A percentile compares a stretch with the other conserved stretches of the same genome.
phyloP scores from a whole-genome alignment of 2,329 filamentous ascomycete species.

The Claviceps maximensis region DNA sequence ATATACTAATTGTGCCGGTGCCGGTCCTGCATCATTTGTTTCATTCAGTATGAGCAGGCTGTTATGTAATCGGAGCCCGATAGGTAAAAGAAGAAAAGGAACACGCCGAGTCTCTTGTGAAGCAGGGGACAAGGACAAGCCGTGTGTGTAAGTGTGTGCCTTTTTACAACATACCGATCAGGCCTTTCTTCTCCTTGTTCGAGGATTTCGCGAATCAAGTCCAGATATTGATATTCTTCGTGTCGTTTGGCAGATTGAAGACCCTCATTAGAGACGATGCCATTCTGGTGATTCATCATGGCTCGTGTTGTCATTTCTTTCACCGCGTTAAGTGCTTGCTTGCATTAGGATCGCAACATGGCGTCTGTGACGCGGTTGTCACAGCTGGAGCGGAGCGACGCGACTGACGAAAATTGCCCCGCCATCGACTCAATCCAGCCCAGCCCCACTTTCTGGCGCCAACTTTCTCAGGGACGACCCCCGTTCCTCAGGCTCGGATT shows the following conservation, averaged over 20 bases:
- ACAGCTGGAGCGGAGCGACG: not conserved
- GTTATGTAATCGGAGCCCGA: not conserved
- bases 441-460: not conserved
- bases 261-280: not conserved
- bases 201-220: conserved; percentile 77
- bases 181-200: conserved; percentile 73
- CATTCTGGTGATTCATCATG: conserved; percentile 1
- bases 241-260: conserved; percentile 28
- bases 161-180: conserved; percentile 47
- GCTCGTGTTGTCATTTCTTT: not conserved
- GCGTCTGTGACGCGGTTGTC: conserved; percentile 1
- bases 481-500: not conserved
- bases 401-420: conserved; percentile 2
- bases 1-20: conserved; percentile 82
- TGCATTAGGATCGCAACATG: not conserved
- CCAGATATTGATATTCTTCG: conserved; percentile 89
- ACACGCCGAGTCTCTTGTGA: not conserved
- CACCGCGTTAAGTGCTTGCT: conserved; percentile 3
- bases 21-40: conserved; percentile 52
- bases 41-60: not conserved
- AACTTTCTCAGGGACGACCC: not conserved
- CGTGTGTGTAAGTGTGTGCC: not conserved
- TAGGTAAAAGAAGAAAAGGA: not conserved
- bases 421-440: not conserved
- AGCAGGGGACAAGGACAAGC: not conserved